Evolutionary conservation across 2,329 filamentous ascomycete genomes (phyloP).

Genomic region (Hypomyces rosellus): DNA sequence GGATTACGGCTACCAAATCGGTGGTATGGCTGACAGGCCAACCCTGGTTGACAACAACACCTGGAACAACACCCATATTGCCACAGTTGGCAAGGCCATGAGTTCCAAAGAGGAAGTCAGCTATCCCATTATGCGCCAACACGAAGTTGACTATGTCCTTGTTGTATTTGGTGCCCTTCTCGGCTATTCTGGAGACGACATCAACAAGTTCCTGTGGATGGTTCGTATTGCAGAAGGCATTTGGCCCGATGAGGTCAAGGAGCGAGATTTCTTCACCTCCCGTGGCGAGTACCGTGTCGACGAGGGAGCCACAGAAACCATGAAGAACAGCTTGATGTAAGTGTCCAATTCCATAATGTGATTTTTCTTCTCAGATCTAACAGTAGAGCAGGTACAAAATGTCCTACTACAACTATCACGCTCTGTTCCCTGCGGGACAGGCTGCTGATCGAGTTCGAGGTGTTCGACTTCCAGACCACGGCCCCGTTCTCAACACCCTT

Average conservation of each 20-base stretch:
- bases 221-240: conserved; percentile 97
- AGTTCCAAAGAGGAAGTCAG: conserved; percentile 95
- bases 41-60: conserved; percentile 99
- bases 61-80: conserved; percentile 99
- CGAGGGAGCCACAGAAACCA: conserved; percentile 84
- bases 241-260: conserved; percentile 98
- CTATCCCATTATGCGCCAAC: conserved; percentile 96
- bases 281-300: conserved; percentile 95
- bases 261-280: conserved; percentile 90
- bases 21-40: conserved; percentile 96
- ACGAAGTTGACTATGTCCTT: conserved; percentile 98
- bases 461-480: conserved; percentile 70
- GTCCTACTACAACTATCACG: conserved; percentile 97
- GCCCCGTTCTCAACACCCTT: conserved; percentile 78
- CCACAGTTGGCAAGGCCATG: conserved; percentile 98
- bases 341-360: conserved; percentile 29
- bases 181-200: conserved; percentile 96
- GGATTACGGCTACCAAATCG: conserved; percentile 99
- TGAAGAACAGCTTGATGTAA: conserved; percentile 99
- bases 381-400: conserved; percentile 82
- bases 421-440: conserved; percentile 86
- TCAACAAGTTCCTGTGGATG: conserved; percentile 99
- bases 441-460: conserved; percentile 85
- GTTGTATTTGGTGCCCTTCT: conserved; percentile 93
- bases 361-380: conserved; percentile 17